Evolutionary conservation across 768 basidiomycete genomes (phyloP), one percentile per base, ranked within the genome.

Genomic region (Trametes punicea): DNA sequence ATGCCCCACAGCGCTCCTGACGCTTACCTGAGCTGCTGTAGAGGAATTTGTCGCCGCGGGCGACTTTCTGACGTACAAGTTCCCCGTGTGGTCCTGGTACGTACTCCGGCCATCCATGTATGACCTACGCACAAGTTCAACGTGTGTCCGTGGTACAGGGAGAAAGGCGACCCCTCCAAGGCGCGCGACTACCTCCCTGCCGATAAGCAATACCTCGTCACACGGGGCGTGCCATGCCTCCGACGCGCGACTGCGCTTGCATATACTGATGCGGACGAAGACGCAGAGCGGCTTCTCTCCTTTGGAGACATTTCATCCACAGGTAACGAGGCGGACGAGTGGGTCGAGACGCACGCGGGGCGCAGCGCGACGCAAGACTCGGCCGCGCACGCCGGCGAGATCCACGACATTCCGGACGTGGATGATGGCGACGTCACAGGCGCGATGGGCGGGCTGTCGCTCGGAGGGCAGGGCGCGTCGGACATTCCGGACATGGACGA

Each of bases 1-100:
- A 29, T 31, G 27, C 46, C 38, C 27, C 15, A 25, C 26, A 51
- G 29, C 23, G 40, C 31, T 16, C 16, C 40, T 31, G 18, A 63
- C 59, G 56, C 66, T 59, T 47, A 45, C 44, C 20, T 49, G 18
- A 10, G 36, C 55, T 41, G 31, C 55, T 31, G 20, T 69, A 90
- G 96, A 99, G 83, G 97, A 98, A 73, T 98, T 97, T 67, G 93
- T 98, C 26, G 93, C 92, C 15, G 97, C 97, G 7, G 97, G 97
- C 51, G 97, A 99, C 71, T 98, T 98, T 73, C 76, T 99, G 56
- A 79, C 87, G 6, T 98, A 98, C 83, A 99, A 99, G 77, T 99
- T 99, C 73, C 92, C 93, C 10, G 93, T 97, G 23, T 99, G 97
- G 97, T 78, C 84, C 66, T 99, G 97, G 97, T 92, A 55, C 64